phyloP scores from a whole-genome alignment of 306 rosid species.

The Cucumis hystrix region DNA sequence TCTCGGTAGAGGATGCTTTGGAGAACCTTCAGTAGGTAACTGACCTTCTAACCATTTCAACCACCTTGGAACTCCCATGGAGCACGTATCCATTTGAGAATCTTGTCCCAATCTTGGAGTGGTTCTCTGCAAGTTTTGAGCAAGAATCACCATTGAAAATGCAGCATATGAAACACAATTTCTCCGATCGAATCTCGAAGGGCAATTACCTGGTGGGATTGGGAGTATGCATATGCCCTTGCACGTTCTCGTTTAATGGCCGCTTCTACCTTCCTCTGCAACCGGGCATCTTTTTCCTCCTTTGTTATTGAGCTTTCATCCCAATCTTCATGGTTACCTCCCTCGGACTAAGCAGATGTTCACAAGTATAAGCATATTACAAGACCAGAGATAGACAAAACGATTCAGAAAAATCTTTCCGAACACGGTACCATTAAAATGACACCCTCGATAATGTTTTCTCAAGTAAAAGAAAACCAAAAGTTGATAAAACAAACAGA shows the following conservation, averaged over 20 bases:
- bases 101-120: constrained; percentile 62
- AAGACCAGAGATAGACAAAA: not conserved
- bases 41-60: constrained; percentile 95
- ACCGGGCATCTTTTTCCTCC: constrained; percentile 74
- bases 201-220: constrained; percentile 46
- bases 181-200: not conserved
- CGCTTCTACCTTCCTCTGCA: constrained; percentile 89
- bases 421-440: not conserved
- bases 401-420: not conserved
- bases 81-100: constrained; percentile 33
- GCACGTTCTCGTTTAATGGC: constrained; percentile 86
- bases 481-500: not conserved
- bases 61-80: constrained; percentile 87
- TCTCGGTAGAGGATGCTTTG: constrained; percentile 53
- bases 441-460: not conserved
- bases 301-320: constrained; percentile 81
- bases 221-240: constrained; percentile 89
- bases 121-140: constrained; percentile 54
- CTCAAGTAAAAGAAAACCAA: not conserved
- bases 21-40: constrained; percentile 36
- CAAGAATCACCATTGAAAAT: not conserved
- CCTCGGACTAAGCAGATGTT: constrained; percentile 45
- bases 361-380: not conserved
- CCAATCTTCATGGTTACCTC: constrained; percentile 68
- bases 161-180: not conserved